Evolutionary conservation across 2,329 filamentous ascomycete genomes (phyloP).

Genomic region (Fusarium kyushuense): DNA sequence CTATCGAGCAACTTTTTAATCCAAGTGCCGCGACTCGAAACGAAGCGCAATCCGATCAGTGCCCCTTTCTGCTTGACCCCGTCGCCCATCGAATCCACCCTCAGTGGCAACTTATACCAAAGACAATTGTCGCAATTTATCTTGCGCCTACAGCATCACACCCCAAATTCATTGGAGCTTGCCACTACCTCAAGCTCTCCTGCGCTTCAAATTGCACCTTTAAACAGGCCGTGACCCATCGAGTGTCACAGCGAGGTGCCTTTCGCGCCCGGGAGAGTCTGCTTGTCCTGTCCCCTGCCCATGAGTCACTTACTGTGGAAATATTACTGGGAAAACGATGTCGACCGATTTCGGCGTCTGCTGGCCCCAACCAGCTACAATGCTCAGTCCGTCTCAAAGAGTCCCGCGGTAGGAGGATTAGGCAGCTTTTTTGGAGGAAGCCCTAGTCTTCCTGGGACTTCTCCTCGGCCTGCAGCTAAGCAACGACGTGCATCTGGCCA

Average conservation of each 20-base stretch:
- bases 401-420: conserved; percentile 59
- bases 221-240: conserved; percentile 89
- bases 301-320: conserved; percentile 99
- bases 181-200: conserved; percentile 40
- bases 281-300: conserved; percentile 55
- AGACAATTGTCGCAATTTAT: conserved; percentile 26
- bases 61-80: conserved; percentile 21
- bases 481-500: conserved; percentile 65
- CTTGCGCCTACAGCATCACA: conserved; percentile 17
- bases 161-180: conserved; percentile 7
- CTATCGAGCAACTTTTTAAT: background rate
- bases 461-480: conserved; percentile 63
- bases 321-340: conserved; percentile 96
- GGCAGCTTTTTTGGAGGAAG: conserved; percentile 53
- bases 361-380: conserved; percentile 78
- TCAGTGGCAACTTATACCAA: conserved; percentile 44
- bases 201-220: conserved; percentile 70
- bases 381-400: conserved; percentile 66
- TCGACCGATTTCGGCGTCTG: conserved; percentile 91
- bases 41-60: conserved; percentile 9
- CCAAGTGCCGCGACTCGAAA: background rate
- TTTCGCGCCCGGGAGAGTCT: conserved; percentile 61
- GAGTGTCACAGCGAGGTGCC: conserved; percentile 92
- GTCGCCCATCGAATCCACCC: conserved; percentile 21
- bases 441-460: conserved; percentile 59